Conservation (phyloP, 306 rosid species). For the Astragalus membranaceus region DNA sequence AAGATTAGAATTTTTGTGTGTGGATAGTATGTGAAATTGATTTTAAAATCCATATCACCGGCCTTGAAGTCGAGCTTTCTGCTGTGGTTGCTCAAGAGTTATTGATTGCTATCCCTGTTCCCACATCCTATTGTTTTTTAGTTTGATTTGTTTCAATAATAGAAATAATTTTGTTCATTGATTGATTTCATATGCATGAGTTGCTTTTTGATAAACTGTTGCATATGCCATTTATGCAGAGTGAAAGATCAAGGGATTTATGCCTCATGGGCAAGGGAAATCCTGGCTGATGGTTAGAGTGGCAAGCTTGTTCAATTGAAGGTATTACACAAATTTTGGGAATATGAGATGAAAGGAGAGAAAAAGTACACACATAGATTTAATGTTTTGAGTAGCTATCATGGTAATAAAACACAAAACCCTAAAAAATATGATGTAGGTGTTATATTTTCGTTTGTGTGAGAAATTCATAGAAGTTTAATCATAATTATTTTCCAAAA, state of each 20-base stretch:
- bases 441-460: too few species aligned
- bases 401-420: too few species aligned
- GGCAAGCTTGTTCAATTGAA: conserved; percentile 3
- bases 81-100: neutral
- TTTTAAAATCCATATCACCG: neutral
- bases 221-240: conserved; percentile 39
- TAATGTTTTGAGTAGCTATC: too few species aligned
- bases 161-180: conserved; percentile 6
- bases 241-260: conserved; percentile 55
- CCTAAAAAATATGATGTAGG: too few species aligned
- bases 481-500: too few species aligned
- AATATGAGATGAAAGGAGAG: too few species aligned
- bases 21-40: neutral
- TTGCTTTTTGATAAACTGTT: neutral
- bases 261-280: conserved; percentile 57
- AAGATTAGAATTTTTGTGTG: neutral
- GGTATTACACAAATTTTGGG: conserved; percentile 8
- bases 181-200: neutral
- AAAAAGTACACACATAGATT: neutral
- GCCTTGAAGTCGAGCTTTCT: neutral
- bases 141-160: neutral
- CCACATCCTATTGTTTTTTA: conserved; percentile 2
- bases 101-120: neutral
- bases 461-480: too few species aligned
- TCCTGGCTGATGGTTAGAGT: conserved; percentile 25